Conservation (phyloP, 495 filamentous ascomycete species). For the Neurospora sp. region DNA sequence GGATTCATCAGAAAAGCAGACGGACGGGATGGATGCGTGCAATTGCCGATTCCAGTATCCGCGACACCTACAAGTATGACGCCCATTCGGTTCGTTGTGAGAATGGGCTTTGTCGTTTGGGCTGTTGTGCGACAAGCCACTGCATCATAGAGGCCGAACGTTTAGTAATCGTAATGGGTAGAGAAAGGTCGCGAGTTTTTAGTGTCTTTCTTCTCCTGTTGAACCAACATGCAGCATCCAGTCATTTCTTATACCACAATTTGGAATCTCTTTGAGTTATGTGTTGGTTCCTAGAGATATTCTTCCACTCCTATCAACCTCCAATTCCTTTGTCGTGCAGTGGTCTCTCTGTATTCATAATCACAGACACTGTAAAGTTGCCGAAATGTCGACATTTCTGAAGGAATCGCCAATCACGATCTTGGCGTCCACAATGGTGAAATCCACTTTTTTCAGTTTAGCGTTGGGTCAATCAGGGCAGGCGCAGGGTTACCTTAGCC, state of each 20-base stretch:
- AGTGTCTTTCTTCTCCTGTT: too few species aligned
- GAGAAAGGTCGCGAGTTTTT: too few species aligned
- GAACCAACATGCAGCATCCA: too few species aligned
- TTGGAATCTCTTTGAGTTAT: neutral
- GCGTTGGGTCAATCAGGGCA: neutral
- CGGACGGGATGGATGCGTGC: neutral
- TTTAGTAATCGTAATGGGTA: neutral
- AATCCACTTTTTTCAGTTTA: neutral
- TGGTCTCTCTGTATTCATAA: neutral
- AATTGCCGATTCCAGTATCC: neutral
- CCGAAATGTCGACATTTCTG: neutral
- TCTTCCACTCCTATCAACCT: neutral
- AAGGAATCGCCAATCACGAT: neutral
- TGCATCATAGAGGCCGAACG: neutral
- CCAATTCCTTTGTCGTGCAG: neutral
- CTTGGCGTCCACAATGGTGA: neutral
- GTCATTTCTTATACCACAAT: neutral
- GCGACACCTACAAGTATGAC: neutral
- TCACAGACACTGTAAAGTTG: neutral
- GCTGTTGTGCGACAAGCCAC: neutral
- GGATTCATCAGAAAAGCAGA: neutral
- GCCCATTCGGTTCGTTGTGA: neutral
- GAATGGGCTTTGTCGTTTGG: neutral
- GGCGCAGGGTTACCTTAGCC: neutral
- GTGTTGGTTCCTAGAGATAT: neutral